Evolutionary conservation across 2,329 filamentous ascomycete species (phyloP), one percentile per base, ranked within the genome.

Genomic region (Trichoderma koningii): DNA sequence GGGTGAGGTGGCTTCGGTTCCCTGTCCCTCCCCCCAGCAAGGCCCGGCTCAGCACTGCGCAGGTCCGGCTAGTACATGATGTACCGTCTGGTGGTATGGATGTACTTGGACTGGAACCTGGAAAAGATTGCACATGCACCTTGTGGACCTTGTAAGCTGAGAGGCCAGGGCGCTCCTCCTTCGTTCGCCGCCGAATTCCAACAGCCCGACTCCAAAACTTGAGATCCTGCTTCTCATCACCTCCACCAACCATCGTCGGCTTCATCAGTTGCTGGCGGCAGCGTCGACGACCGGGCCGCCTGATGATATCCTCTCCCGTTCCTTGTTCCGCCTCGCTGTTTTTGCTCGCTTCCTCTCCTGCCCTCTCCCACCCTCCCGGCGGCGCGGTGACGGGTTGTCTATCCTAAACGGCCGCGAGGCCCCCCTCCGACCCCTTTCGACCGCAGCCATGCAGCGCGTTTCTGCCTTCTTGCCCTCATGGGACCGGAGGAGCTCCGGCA

Each of bases 401-500:
- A 12, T 38, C 48, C 50, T 62, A n/a, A 71, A 74, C 75, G 69
- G 70, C 71, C 71, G 73, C 75, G 75, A 74, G 48, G 50, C 44
- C 73, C 73, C 66, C 66, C 69, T 66, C 71, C 48, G 53, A 44
- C 47, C 48, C 59, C 59, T 53, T 62, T 45, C 59, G 59, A 62
- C 30, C 28, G 23, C 71, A 72, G 71, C 68, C 68, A 80, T 80
- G 78, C 78, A 80, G 76, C 77, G 78, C 71, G 77, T 80, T 67
- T 80, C 78, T 67, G 71, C 75, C 65, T 78, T 80, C 67, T 75
- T 80, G 66, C 78, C 78, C 67, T 78, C 78, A n/a, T 80, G 78
- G 78, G 78, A 80, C 67, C 80, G 76, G 73, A 79, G 78, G 70
- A 75, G 74, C 55, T 78, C 76, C 61, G 72, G 69, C 71, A 73